Percentiles rank a stretch among this genome's conserved stretches.
Conservation (phyloP, 257 asterid species). For the Solanum clarkiae region DNA sequence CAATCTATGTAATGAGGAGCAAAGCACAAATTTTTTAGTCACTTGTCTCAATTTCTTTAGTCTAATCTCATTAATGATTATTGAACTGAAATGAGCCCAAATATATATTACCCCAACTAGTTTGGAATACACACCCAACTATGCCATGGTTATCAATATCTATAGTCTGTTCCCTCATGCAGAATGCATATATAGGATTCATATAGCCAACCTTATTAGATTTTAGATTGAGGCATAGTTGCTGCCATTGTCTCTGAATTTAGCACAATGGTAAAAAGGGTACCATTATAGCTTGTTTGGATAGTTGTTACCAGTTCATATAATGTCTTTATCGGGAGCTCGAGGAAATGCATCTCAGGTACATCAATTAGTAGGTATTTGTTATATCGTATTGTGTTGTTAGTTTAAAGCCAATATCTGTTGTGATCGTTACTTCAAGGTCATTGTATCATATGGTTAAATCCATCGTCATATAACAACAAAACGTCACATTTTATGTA, state of each 20-base stretch:
- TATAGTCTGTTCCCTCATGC: background rate
- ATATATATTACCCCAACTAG: background rate
- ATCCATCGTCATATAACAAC: background rate
- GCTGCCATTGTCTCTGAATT: background rate
- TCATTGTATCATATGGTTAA: background rate
- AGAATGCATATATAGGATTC: background rate
- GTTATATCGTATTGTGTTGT: background rate
- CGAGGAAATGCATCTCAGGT: too few species aligned
- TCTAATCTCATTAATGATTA: background rate
- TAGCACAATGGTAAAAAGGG: background rate
- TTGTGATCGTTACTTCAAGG: background rate
- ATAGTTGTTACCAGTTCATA: background rate
- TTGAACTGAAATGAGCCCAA: background rate
- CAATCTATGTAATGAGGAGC: background rate
- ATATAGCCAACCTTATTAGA: background rate
- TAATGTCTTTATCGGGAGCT: too few species aligned
- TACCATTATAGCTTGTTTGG: background rate
- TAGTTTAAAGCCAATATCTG: background rate
- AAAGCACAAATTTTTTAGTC: background rate
- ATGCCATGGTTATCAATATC: background rate
- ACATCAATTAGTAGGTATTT: background rate
- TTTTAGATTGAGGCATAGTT: background rate
- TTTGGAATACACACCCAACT: background rate
- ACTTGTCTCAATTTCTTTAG: background rate
- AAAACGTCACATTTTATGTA: background rate